Percentiles rank a stretch among this genome's conserved stretches.
phyloP scores from a whole-genome alignment of 192 early-diverging fungal genomes.

The Rhizophlyctis rosea region DNA sequence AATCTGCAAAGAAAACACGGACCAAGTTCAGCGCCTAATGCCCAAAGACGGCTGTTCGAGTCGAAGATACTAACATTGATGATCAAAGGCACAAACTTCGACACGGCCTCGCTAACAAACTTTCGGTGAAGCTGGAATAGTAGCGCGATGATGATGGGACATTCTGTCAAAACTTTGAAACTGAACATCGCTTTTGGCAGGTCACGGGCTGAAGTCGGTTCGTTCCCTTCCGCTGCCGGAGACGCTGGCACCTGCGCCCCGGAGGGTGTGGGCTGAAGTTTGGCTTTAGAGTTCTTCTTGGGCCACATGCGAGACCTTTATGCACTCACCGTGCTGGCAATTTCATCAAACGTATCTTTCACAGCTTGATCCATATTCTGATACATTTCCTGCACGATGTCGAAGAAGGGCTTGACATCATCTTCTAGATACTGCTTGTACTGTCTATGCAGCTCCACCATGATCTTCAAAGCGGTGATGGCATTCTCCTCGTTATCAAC shows the following conservation, averaged over 20 bases:
- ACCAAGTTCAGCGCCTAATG: no score
- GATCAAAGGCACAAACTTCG: slow-evolving; percentile 83
- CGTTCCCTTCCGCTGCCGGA: slow-evolving; percentile 45
- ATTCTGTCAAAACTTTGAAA: slow-evolving; percentile 98
- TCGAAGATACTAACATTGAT: slow-evolving; percentile 63
- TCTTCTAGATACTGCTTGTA: slow-evolving; percentile 80
- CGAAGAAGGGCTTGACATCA: slow-evolving; percentile 84
- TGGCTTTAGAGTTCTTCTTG: no score
- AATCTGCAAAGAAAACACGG: slow-evolving; percentile 28
- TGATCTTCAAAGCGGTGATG: slow-evolving; percentile 86
- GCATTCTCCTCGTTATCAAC: slow-evolving; percentile 99
- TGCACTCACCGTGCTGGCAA: slow-evolving; percentile 6
- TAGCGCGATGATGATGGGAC: slow-evolving; percentile 95
- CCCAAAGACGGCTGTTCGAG: background rate
- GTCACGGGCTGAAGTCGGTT: slow-evolving; percentile 47
- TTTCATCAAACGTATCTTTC: slow-evolving; percentile 72
- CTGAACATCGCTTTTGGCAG: slow-evolving; percentile 74
- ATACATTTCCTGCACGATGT: slow-evolving; percentile 92
- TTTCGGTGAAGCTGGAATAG: slow-evolving; percentile 85
- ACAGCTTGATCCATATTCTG: slow-evolving; percentile 85
- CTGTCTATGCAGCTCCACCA: slow-evolving; percentile 91
- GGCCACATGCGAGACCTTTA: background rate
- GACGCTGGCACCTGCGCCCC: slow-evolving; percentile 49
- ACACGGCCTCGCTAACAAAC: slow-evolving; percentile 76
- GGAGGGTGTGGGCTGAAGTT: no score